Evolutionary conservation across 164 flowering plant genomes (phyloP).

Genomic region (Houttuynia cordata): DNA sequence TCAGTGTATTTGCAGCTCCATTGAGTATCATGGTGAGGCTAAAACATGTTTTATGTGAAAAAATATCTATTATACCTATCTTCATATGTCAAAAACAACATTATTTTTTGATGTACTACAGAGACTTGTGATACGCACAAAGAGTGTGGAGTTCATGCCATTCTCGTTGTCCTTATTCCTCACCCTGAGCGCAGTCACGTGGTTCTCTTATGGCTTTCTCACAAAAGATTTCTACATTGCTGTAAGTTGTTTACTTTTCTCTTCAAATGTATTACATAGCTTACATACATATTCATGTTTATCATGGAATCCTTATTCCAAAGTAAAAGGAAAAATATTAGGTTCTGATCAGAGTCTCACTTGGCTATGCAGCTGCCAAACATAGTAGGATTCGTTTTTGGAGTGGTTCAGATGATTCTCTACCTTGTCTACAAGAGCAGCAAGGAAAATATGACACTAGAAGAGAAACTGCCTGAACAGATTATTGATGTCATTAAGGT

Average conservation of each 20-base stretch:
- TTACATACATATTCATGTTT: no score
- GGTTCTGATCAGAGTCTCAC: no score
- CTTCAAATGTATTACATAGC: neutral
- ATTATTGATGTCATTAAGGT: neutral
- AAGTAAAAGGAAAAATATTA: no score
- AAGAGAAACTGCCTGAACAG: constrained; percentile 7
- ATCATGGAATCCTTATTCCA: no score
- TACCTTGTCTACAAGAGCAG: constrained; percentile 36
- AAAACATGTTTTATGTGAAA: neutral
- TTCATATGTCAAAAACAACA: no score
- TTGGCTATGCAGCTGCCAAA: constrained; percentile 39
- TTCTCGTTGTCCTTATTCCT: constrained; percentile 49
- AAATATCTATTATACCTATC: no score
- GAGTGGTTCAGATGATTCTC: constrained; percentile 49
- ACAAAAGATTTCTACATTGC: constrained; percentile 42
- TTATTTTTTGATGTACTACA: constrained; percentile 7
- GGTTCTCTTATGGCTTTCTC: constrained; percentile 68
- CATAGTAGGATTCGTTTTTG: constrained; percentile 48
- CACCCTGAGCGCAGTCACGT: constrained; percentile 50
- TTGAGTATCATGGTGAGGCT: constrained; percentile 54
- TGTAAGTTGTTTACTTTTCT: constrained; percentile 17
- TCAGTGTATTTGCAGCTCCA: constrained; percentile 67
- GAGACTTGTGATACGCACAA: constrained; percentile 55
- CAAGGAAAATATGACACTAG: constrained; percentile 6
- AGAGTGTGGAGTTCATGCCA: constrained; percentile 79